A percentile compares a stretch with the other conserved stretches of the same genome.
Evolutionary conservation across 306 rosid genomes (phyloP).

Genomic region (Psophocarpus tetragonolobus): DNA sequence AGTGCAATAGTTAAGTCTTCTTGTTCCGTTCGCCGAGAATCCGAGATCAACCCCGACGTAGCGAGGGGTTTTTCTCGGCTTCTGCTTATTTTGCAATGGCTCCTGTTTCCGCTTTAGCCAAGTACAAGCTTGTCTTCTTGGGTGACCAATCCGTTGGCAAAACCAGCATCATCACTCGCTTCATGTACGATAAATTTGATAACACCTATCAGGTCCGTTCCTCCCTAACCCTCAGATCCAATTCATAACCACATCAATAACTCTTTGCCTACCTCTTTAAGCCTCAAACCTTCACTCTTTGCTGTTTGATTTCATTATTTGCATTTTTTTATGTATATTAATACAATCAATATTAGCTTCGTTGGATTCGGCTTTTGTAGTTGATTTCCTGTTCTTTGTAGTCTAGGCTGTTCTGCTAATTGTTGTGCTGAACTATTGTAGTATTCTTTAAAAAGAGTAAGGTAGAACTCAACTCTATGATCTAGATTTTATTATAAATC

Average conservation of each 20-base stretch:
- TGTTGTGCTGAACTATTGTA: not conserved
- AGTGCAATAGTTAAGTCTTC: not conserved
- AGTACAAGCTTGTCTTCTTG: conserved; percentile 58
- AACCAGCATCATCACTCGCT: conserved; percentile 62
- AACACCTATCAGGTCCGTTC: conserved; percentile 49
- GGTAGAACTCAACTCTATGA: not conserved
- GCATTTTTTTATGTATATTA: not conserved
- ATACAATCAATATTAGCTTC: not conserved
- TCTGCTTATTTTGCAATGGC: conserved; percentile 38
- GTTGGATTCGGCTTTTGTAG: not conserved
- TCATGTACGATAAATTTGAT: conserved; percentile 59
- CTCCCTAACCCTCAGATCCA: conserved; percentile 39
- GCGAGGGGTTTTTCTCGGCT: conserved; percentile 25
- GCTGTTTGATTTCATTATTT: not conserved
- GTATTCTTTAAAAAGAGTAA: not conserved
- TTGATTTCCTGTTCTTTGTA: not conserved
- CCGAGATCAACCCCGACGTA: conserved; percentile 22
- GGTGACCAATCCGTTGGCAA: conserved; percentile 64
- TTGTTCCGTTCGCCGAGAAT: not conserved
- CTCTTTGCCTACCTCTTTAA: not conserved
- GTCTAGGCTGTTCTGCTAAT: not conserved
- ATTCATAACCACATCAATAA: not conserved
- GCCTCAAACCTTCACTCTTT: not conserved
- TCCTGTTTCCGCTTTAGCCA: conserved; percentile 56
- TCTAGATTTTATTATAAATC: conserved; percentile 13